Conservation (phyloP, 2,329 filamentous ascomycete genomes). For the Microdochium bolleyi region DNA sequence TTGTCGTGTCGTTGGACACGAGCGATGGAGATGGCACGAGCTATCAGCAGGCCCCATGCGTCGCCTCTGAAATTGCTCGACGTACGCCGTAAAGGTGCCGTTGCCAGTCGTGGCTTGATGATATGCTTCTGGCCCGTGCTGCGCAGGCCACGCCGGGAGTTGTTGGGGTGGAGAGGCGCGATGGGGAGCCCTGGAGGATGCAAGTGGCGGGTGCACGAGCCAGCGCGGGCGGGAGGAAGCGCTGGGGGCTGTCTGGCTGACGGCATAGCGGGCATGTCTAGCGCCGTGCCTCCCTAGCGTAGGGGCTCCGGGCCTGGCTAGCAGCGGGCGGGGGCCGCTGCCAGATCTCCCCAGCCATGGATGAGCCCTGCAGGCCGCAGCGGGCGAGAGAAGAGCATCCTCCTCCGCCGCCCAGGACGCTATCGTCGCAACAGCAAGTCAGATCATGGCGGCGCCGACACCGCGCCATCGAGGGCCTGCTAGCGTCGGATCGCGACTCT, state of each 20-base stretch:
- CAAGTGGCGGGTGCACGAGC: not conserved
- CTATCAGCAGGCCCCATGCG: no score
- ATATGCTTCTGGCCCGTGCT: not conserved
- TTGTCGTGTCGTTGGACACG: no score
- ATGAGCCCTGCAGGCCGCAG: not conserved
- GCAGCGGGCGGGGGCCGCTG: not conserved
- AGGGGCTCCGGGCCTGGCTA: not conserved
- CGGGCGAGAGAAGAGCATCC: no score
- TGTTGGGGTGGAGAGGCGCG: not conserved
- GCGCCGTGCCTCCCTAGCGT: not conserved
- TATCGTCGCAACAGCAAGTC: not conserved
- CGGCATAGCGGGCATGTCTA: not conserved
- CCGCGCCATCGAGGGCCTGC: not conserved
- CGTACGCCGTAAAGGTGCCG: not conserved
- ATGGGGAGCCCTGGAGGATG: not conserved
- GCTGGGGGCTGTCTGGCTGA: not conserved
- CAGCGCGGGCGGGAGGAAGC: not conserved
- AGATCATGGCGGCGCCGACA: not conserved
- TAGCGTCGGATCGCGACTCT: not conserved
- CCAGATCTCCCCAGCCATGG: not conserved
- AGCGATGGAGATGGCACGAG: no score
- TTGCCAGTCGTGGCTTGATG: not conserved
- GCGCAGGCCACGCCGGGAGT: not conserved
- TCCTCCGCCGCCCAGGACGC: no score
- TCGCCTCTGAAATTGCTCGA: not conserved